phyloP scores from a whole-genome alignment of 1,139 yeast genomes.

The Torulaspora pretoriensis region DNA sequence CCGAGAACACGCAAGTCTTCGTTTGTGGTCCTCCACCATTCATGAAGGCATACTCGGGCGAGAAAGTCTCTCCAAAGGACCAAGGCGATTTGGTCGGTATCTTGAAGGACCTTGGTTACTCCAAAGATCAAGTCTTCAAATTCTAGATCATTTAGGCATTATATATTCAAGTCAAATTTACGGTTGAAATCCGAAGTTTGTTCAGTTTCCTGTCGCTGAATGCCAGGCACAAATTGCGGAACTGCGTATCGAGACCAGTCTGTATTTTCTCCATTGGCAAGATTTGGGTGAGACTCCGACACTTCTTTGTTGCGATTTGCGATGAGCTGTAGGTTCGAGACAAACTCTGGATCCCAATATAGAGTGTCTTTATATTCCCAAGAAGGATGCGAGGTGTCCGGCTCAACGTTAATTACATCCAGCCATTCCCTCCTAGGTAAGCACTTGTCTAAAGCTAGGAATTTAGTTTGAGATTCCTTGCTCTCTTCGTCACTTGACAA shows the following conservation, averaged over 20 bases:
- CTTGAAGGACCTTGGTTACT: conserved; percentile 81
- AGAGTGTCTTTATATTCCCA: conserved; percentile 27
- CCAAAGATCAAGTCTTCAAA: conserved; percentile 84
- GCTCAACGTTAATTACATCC: conserved; percentile 42
- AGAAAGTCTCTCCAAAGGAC: conserved; percentile 78
- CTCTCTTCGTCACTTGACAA: conserved; percentile 12
- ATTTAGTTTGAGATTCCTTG: conserved; percentile 42
- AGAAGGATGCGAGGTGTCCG: conserved; percentile 31
- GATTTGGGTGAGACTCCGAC: not conserved
- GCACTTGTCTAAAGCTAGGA: conserved; percentile 84
- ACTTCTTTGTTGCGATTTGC: conserved; percentile 9
- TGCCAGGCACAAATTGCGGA: conserved; percentile 9
- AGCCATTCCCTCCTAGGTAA: conserved; percentile 56
- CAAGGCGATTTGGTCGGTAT: conserved; percentile 94
- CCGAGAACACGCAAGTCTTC: conserved; percentile 64
- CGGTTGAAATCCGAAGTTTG: conserved; percentile 11
- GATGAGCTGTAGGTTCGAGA: conserved; percentile 43
- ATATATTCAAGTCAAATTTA: conserved; percentile 10
- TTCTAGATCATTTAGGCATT: conserved; percentile 44
- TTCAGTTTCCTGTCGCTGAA: conserved; percentile 11
- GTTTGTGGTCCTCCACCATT: conserved; percentile 92
- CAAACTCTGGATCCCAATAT: conserved; percentile 45
- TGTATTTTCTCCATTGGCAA: not conserved
- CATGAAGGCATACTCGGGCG: conserved; percentile 81
- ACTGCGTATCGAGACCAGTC: conserved; percentile 18